Percentiles rank a stretch among this genome's conserved stretches.
phyloP scores from a whole-genome alignment of 2,329 filamentous ascomycete genomes.

The Arthrobotrys musiformis region DNA sequence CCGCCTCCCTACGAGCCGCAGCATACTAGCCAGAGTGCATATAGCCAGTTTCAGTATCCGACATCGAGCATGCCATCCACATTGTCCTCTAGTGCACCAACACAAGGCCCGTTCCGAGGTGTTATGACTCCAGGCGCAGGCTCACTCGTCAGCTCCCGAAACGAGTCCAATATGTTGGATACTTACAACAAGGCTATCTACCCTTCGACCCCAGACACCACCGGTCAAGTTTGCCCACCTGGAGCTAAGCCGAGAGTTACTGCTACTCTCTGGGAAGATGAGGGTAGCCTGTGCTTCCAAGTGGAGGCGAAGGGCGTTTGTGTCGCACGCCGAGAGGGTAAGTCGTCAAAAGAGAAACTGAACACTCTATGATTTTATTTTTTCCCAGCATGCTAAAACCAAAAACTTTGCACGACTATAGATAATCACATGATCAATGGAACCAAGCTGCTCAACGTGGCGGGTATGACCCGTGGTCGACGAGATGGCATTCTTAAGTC shows the following conservation, averaged over 20 bases:
- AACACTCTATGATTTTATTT: conserved; percentile 21
- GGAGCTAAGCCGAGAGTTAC: conserved; percentile 97
- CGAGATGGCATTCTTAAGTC: conserved; percentile 97
- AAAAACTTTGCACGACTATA: conserved; percentile 62
- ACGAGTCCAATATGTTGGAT: conserved; percentile 60
- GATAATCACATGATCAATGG: conserved; percentile 99
- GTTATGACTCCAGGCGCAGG: conserved; percentile 54
- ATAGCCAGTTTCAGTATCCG: conserved; percentile 46
- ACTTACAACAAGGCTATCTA: conserved; percentile 68
- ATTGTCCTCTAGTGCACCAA: conserved; percentile 45
- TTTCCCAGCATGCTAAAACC: conserved; percentile 33
- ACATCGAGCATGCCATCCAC: conserved; percentile 53
- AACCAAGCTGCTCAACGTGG: conserved; percentile 95
- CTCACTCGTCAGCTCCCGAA: conserved; percentile 51
- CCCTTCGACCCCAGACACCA: conserved; percentile 71
- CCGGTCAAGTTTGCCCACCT: conserved; percentile 89
- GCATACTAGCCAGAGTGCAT: conserved; percentile 50
- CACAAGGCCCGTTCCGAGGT: conserved; percentile 52
- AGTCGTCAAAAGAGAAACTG: conserved; percentile 58
- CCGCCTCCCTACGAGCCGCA: conserved; percentile 54
- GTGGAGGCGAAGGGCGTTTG: conserved; percentile 96
- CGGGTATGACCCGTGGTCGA: conserved; percentile 95
- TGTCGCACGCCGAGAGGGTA: conserved; percentile 91
- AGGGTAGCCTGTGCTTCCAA: conserved; percentile 96
- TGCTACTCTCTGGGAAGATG: conserved; percentile 97